Conservation (phyloP, 208 protist genomes). For the Leishmania tarentolae region DNA sequence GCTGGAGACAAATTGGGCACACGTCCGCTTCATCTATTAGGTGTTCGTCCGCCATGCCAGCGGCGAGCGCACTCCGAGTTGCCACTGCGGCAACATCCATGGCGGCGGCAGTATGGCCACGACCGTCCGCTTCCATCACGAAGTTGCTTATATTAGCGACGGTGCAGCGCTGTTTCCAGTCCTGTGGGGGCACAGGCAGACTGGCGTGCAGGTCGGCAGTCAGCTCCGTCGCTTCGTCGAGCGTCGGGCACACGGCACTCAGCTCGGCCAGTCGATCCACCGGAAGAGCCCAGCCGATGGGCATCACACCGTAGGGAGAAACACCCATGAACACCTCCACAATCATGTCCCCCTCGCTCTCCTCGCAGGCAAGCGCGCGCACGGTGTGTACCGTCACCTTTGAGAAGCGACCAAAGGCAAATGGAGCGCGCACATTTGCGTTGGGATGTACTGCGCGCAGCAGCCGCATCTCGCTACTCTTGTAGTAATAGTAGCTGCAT, state of each 20-base stretch:
- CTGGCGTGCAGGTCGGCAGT: slow-evolving; percentile 19
- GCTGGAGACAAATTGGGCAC: slow-evolving; percentile 48
- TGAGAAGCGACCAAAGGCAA: slow-evolving; percentile 22
- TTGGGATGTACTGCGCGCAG: slow-evolving; percentile 33
- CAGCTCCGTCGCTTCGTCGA: slow-evolving; percentile 17
- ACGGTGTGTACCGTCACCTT: slow-evolving; percentile 27
- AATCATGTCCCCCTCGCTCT: slow-evolving; percentile 3
- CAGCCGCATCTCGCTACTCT: slow-evolving; percentile 28
- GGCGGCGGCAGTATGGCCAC: background rate
- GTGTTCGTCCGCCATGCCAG: background rate
- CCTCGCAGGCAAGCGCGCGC: slow-evolving; percentile 3
- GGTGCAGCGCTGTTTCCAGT: slow-evolving; percentile 27
- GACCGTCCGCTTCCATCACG: background rate
- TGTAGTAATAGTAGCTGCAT: slow-evolving; percentile 49
- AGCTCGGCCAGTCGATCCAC: slow-evolving; percentile 18
- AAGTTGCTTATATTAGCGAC: slow-evolving; percentile 16
- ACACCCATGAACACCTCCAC: slow-evolving; percentile 29
- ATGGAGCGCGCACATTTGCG: slow-evolving; percentile 19
- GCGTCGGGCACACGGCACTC: slow-evolving; percentile 11
- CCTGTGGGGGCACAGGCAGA: slow-evolving; percentile 13
- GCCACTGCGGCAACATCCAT: background rate
- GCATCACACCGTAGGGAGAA: slow-evolving; percentile 31
- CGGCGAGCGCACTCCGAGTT: background rate
- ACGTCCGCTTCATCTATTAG: slow-evolving; percentile 24
- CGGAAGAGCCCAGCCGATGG: slow-evolving; percentile 40